These are phyloP conservation scores for Cylindrodendrum hubeiense DNA, from an alignment of 2,329 filamentous ascomycete species.

Conservation along the genomic window DNA sequence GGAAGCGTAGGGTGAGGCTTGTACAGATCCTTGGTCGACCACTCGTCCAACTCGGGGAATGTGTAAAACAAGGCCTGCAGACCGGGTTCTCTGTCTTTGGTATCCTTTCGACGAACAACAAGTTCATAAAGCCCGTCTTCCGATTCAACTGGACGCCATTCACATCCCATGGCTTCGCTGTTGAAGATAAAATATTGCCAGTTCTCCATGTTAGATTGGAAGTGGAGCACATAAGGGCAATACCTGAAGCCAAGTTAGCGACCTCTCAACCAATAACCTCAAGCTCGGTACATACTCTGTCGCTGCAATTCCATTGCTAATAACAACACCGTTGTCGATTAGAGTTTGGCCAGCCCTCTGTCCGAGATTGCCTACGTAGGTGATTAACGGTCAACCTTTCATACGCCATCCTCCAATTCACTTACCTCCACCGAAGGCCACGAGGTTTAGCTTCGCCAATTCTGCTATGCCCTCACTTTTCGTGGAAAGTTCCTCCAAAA, in stretches of 20 bases:
- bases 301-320: conserved; percentile 54
- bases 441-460: conserved; percentile 49
- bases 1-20: conserved; percentile 51
- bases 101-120: conserved; percentile 52
- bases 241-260: conserved; percentile 42
- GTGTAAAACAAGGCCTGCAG: conserved; percentile 52
- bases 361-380: conserved; percentile 50
- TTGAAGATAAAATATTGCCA: conserved; percentile 61
- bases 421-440: conserved; percentile 55
- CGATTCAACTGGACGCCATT: conserved; percentile 50
- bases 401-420: background rate
- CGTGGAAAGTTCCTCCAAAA: conserved; percentile 59
- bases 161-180: conserved; percentile 54
- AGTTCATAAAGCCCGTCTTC: conserved; percentile 42
- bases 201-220: conserved; percentile 47
- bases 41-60: conserved; percentile 50
- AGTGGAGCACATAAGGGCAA: conserved; percentile 49
- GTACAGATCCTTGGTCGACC: conserved; percentile 53
- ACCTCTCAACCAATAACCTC: background rate
- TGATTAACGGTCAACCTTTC: too few species aligned
- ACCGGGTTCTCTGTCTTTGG: conserved; percentile 47
- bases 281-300: conserved; percentile 53
- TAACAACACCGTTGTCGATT: conserved; percentile 47
- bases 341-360: conserved; percentile 53
- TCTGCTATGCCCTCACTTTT: conserved; percentile 44